These are phyloP conservation scores for Grifola frondosa DNA, from an alignment of 1,284 basidiomycete genomes.

Conservation along the genomic window DNA sequence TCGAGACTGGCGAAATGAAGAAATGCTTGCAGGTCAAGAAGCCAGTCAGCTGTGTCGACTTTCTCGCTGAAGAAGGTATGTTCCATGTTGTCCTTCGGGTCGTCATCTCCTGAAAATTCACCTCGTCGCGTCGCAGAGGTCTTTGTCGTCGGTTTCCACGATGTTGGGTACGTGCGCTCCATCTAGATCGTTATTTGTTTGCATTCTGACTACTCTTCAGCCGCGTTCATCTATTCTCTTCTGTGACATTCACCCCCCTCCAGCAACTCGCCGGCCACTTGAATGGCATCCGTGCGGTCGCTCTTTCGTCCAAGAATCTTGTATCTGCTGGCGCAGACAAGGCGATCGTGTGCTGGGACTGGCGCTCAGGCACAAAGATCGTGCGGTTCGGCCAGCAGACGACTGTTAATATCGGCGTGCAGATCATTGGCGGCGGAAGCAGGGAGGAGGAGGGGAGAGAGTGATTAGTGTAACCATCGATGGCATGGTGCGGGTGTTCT, in stretches of 20 bases:
- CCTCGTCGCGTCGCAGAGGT: slow-evolving; percentile 55
- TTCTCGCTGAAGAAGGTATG: slow-evolving; percentile 74
- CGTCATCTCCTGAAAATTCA: background rate
- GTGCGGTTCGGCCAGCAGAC: slow-evolving; percentile 92
- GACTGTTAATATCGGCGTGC: slow-evolving; percentile 88
- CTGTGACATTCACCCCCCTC: slow-evolving; percentile 74
- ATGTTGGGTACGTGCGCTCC: slow-evolving; percentile 69
- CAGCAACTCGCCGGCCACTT: slow-evolving; percentile 84
- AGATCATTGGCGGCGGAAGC: slow-evolving; percentile 59
- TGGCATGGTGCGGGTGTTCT: slow-evolving; percentile 88
- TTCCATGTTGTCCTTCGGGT: background rate
- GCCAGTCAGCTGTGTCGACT: slow-evolving; percentile 89
- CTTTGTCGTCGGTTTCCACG: slow-evolving; percentile 90
- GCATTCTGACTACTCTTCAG: slow-evolving; percentile 35
- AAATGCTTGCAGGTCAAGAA: slow-evolving; percentile 82
- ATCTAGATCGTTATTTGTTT: background rate
- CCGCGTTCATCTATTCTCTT: slow-evolving; percentile 80
- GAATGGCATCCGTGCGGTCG: slow-evolving; percentile 84
- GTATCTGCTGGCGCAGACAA: slow-evolving; percentile 88
- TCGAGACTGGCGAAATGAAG: slow-evolving; percentile 77
- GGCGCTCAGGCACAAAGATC: slow-evolving; percentile 82
- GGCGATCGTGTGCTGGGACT: slow-evolving; percentile 91
- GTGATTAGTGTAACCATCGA: slow-evolving; percentile 90
- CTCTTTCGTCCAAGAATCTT: slow-evolving; percentile 80
- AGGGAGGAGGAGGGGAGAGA: slow-evolving; percentile 65